These are phyloP conservation scores for Didymella pomorum DNA, from an alignment of 2,329 filamentous ascomycete genomes.

Conservation along the genomic window DNA sequence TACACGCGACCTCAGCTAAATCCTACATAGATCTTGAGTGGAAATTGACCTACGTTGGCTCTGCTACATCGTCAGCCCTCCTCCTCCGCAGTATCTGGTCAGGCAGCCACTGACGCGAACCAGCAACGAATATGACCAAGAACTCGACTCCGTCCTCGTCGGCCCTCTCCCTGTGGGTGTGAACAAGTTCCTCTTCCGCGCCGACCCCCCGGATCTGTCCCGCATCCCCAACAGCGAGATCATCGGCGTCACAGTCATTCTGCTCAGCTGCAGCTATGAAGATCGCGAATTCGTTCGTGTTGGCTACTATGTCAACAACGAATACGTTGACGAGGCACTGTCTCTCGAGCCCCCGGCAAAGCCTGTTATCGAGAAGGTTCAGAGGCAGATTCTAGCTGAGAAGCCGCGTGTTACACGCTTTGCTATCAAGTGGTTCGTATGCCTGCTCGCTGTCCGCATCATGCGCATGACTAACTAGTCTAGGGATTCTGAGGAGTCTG, in stretches of 20 bases:
- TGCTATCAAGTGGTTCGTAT: conserved; percentile 93
- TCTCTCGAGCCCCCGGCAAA: conserved; percentile 89
- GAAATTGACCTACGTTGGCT: conserved; percentile 99
- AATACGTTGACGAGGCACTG: conserved; percentile 93
- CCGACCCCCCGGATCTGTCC: conserved; percentile 86
- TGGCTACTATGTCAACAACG: conserved; percentile 99
- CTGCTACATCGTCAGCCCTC: conserved; percentile 68
- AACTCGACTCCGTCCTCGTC: conserved; percentile 95
- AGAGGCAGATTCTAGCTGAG: conserved; percentile 90
- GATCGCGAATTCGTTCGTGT: conserved; percentile 96
- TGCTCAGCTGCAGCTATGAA: conserved; percentile 96
- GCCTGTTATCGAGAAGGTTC: conserved; percentile 89
- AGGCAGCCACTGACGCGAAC: conserved; percentile 20
- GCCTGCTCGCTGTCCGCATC: not conserved
- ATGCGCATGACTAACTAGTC: conserved; percentile 27
- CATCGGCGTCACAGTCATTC: conserved; percentile 94
- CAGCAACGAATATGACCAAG: conserved; percentile 96
- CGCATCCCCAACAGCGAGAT: conserved; percentile 95
- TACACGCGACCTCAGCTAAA: conserved; percentile 25
- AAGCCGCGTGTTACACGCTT: conserved; percentile 98
- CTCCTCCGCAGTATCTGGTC: not conserved
- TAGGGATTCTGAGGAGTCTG: conserved; percentile 97
- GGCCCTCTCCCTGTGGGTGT: conserved; percentile 97
- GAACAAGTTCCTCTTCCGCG: conserved; percentile 99
- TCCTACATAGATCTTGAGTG: conserved; percentile 83